Conservation (phyloP, 805 yeast species). For the Nakazawaea ernobii region DNA sequence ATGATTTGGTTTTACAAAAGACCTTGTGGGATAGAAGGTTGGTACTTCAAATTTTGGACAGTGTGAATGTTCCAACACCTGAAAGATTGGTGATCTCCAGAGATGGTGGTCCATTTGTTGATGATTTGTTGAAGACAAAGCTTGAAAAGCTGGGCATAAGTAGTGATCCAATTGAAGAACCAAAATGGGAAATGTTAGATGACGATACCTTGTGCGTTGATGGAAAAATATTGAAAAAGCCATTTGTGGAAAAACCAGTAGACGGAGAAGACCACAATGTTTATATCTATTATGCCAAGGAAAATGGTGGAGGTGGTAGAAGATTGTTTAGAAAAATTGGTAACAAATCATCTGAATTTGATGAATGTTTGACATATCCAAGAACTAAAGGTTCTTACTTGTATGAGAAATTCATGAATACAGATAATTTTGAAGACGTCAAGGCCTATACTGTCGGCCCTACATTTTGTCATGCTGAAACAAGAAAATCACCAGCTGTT, state of each 20-base stretch:
- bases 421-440: constrained; percentile 97
- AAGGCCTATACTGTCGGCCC: constrained; percentile 97
- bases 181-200: constrained; percentile 82
- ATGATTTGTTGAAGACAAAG: constrained; percentile 56
- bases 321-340: constrained; percentile 92
- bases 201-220: constrained; percentile 77
- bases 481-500: constrained; percentile 98
- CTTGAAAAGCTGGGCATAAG: constrained; percentile 59
- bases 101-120: constrained; percentile 93
- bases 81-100: constrained; percentile 81
- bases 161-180: constrained; percentile 47
- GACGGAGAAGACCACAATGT: constrained; percentile 99
- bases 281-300: constrained; percentile 79
- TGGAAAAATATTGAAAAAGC: constrained; percentile 71
- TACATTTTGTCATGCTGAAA: constrained; percentile 91
- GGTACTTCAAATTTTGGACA: constrained; percentile 72
- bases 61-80: constrained; percentile 87
- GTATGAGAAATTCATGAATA: constrained; percentile 94
- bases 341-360: constrained; percentile 94
- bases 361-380: constrained; percentile 66
- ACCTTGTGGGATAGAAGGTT: constrained; percentile 96
- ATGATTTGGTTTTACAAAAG: too few relatives aligned
- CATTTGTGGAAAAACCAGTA: constrained; percentile 97
- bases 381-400: constrained; percentile 88
- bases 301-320: constrained; percentile 97